A percentile compares a stretch with the other conserved stretches of the same genome.
Conservation (phyloP, 2,329 filamentous ascomycete species). For the Botrytis medusae region DNA sequence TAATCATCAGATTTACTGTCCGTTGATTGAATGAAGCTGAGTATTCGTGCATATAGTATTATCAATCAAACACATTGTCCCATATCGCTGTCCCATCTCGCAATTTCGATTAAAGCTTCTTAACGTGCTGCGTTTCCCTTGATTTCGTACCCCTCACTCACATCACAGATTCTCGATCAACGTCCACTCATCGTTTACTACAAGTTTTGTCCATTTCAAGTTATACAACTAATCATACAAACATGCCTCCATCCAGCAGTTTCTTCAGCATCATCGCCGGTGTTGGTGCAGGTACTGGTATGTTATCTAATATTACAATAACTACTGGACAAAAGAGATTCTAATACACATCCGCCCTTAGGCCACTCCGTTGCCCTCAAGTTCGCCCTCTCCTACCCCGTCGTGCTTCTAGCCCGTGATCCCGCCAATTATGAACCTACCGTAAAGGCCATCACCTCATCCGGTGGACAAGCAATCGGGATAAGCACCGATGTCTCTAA, state of each 20-base stretch:
- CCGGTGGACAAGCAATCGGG: constrained; percentile 69
- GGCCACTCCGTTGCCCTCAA: constrained; percentile 53
- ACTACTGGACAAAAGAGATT: not conserved
- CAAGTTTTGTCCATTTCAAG: not conserved
- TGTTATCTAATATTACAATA: not conserved
- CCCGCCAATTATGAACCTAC: constrained; percentile 65
- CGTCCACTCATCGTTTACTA: not conserved
- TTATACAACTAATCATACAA: not conserved
- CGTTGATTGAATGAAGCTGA: not conserved
- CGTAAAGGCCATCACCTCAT: constrained; percentile 64
- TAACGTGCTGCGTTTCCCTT: not conserved
- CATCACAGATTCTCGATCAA: not conserved
- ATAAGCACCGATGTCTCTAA: constrained; percentile 66
- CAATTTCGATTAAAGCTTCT: constrained; percentile 2
- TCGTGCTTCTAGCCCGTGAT: constrained; percentile 71
- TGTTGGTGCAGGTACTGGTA: constrained; percentile 67
- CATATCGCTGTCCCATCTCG: not conserved
- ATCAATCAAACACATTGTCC: constrained; percentile 23
- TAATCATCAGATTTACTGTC: not conserved
- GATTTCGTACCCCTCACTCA: not conserved
- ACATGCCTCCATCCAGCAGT: constrained; percentile 39
- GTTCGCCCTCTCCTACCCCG: constrained; percentile 66
- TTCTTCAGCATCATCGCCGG: constrained; percentile 70
- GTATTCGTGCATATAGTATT: constrained; percentile 19
- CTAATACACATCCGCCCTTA: constrained; percentile 26